Base-by-base conservation (phyloP, 306 rosid genomes). In the Medicago ruthenica region DNA sequence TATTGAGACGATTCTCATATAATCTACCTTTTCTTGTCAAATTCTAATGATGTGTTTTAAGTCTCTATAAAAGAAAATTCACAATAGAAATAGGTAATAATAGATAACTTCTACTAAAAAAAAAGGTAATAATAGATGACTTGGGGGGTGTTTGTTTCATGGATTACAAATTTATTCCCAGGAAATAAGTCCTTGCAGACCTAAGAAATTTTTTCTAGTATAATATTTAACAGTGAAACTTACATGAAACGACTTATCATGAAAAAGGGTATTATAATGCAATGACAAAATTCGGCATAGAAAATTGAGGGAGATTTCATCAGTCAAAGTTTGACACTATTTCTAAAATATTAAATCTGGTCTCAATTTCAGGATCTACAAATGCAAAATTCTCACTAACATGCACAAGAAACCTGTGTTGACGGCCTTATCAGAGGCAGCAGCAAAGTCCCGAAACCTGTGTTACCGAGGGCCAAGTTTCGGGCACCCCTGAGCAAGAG, bases 401-500 rank as follows among this genome's bases (percentile, higher is more conserved):
- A 47, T 10, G 20, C 73, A 47, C 4, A n/a, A 47, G 60, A 79
- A 59, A 53, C 69, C 63, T 48, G 65, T 42, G 47, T 9, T 51
- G 58, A 67, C 12, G 60, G 24, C 3, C 60, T 41, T 20, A 13
- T 51, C 9, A 3, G 27, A 41, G 27, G 58, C 65, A 18, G 22
- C 2, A 0, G 39, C 71, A 34, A 50, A 41, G 20, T 51, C 40
- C 12, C 27, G 31, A 76, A 42, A 41, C 16, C 2, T 17, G 74
- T 42, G 61, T 85, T 75, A 92, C 44, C 81, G 70, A 27, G 63
- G 78, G 24, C 98, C 98, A 58, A 88, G 90, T 81, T 87, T 85
- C 34, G 97, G 98, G 78, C 96, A 88, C 16, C 96, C 96, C 55
- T 81, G 91, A 2, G 96, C 89, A 70, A 91, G 91, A 65, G 98